Evolutionary conservation across 179 eudicot species (phyloP).

Genomic region (Silene noctiflora): DNA sequence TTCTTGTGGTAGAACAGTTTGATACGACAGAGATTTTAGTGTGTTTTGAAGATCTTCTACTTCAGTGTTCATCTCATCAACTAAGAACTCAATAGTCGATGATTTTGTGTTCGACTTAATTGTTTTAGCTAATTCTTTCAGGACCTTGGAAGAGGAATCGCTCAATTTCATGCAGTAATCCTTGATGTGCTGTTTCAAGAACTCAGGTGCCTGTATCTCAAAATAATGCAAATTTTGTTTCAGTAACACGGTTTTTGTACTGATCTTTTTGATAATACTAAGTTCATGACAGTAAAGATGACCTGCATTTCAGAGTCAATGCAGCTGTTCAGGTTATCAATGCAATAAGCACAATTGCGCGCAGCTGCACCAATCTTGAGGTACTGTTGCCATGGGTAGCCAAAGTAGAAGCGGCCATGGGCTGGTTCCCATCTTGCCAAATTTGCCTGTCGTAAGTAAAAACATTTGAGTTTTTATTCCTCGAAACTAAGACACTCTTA

Average conservation of each 20-base stretch:
- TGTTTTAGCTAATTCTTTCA: constrained; percentile 49
- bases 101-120: constrained; percentile 55
- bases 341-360: constrained; percentile 67
- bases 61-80: constrained; percentile 55
- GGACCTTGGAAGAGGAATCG: constrained; percentile 44
- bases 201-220: constrained; percentile 51
- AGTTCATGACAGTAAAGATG: constrained; percentile 10
- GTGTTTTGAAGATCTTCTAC: constrained; percentile 62
- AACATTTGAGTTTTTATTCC: too few relatives aligned
- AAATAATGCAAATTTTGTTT: constrained; percentile 9
- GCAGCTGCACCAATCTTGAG: constrained; percentile 66
- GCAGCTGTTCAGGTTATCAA: constrained; percentile 61
- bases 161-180: constrained; percentile 50
- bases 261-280: background rate
- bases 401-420: constrained; percentile 61
- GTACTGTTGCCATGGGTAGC: constrained; percentile 85
- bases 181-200: constrained; percentile 43
- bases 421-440: constrained; percentile 91
- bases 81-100: constrained; percentile 33
- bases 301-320: constrained; percentile 55
- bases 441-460: constrained; percentile 52
- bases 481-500: too few relatives aligned
- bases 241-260: background rate
- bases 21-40: constrained; percentile 47
- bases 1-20: constrained; percentile 17